Base-by-base conservation (phyloP, 225 moss, liverwort and hornwort genomes). In the Asterella californica region DNA sequence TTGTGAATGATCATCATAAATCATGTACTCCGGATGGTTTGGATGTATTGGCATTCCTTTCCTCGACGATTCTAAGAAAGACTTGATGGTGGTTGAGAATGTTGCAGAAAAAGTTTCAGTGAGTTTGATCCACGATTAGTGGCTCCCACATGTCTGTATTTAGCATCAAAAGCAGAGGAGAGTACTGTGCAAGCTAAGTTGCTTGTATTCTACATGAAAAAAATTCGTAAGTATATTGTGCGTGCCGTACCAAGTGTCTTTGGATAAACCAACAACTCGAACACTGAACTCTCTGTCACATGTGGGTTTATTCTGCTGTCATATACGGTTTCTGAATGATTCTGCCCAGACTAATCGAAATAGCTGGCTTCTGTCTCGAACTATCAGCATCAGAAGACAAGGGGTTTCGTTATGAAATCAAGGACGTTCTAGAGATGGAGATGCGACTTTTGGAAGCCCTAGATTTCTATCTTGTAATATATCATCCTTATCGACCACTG, bases 391-490 rank as follows among this genome's bases (percentile, higher is more conserved):
- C 89, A 70, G 95, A 99, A 68, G 97, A 95, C 78, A 99, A 95
- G 85, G 93, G 90, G 42, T 87, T 79, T 76, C 91, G 92, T 21
- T 95, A 91, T 82, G 99, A 92, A 24, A 86, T 90, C 67, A 99
- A 99, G 90, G 99, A 99, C 79, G 91, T 99, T 42, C 85, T 99
- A 48, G 95, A 99, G 89, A 99, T 99, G 99, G 99, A 99, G 86
- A 99, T 95, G 99, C 87, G 91, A 59, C 86, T 99, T 45, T 70
- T 95, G 86, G 99, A 99, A 91, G 99, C 95, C 54, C 83, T 99
- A 75, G 95, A 99, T 86, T 99, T 92, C 81, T 99, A 93, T 71
- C 89, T 99, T 9, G 99, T 99, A 62, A 90, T 99, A 57, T 99
- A 91, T 84, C 99, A 99, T 81, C 99, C 99, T 52, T 95, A 99